These are phyloP conservation scores for Fusarium aywerte DNA, from an alignment of 2,329 filamentous ascomycete genomes.

Conservation along the genomic window DNA sequence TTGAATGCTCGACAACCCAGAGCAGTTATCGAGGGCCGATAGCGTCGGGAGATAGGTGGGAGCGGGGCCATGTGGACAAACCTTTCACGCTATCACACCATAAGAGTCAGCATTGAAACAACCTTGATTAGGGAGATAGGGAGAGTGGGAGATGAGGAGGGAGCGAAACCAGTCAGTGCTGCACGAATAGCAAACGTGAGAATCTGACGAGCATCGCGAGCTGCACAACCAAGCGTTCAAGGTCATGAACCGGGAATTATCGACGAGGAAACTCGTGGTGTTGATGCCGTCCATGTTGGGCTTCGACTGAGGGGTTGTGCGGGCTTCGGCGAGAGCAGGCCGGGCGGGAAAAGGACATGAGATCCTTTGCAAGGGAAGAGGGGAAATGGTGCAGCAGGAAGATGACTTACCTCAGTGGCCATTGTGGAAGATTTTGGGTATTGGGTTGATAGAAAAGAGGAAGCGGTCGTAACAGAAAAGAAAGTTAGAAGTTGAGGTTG, in stretches of 20 bases:
- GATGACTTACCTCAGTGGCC: constrained; percentile 51
- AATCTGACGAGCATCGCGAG: constrained; percentile 5
- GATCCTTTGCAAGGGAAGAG: constrained; percentile 6
- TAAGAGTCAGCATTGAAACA: constrained; percentile 51
- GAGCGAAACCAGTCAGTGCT: not conserved
- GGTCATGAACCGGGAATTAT: constrained; percentile 7
- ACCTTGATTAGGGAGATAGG: constrained; percentile 26
- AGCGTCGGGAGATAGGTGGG: constrained; percentile 24
- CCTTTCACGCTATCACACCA: constrained; percentile 72
- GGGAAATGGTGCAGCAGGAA: constrained; percentile 15
- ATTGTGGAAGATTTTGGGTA: constrained; percentile 46
- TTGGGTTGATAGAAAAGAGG: constrained; percentile 37
- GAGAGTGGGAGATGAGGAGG: constrained; percentile 16
- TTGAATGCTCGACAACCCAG: constrained; percentile 33
- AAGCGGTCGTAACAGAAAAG: constrained; percentile 39
- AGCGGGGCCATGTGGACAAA: constrained; percentile 56
- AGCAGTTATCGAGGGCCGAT: constrained; percentile 26
- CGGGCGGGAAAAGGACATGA: constrained; percentile 39
- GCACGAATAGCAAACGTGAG: not conserved
- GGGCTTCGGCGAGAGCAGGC: constrained; percentile 35
- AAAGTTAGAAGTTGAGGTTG: constrained; percentile 30
- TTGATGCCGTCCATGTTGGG: constrained; percentile 29
- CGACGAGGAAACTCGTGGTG: constrained; percentile 21
- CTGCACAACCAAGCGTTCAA: constrained; percentile 1
- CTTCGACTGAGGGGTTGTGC: constrained; percentile 47